A percentile compares a stretch with the other conserved stretches of the same genome.
phyloP scores from a whole-genome alignment of 2,329 filamentous ascomycete species.

The Cryphonectria carpinicola region DNA sequence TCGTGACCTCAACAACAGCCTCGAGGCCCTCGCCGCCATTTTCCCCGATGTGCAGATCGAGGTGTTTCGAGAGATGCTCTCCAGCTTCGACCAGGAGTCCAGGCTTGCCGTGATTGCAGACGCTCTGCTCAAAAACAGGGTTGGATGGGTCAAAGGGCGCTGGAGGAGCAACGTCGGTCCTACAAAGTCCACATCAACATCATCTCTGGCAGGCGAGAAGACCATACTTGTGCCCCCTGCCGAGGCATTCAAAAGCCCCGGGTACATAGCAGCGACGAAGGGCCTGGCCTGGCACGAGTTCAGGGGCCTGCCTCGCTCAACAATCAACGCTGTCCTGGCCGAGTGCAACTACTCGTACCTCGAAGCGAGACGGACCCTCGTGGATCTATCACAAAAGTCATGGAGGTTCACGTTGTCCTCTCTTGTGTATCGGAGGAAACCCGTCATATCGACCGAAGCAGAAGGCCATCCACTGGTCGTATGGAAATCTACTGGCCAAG shows the following conservation, averaged over 20 bases:
- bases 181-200: slow-evolving; percentile 27
- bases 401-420: slow-evolving; percentile 77
- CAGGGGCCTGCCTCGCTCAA: slow-evolving; percentile 71
- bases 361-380: slow-evolving; percentile 69
- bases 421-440: slow-evolving; percentile 66
- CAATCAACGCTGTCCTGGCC: slow-evolving; percentile 77
- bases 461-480: slow-evolving; percentile 66
- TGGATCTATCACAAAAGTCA: slow-evolving; percentile 70
- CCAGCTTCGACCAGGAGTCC: slow-evolving; percentile 75
- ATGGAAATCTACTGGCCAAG: slow-evolving; percentile 61
- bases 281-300: slow-evolving; percentile 75
- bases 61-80: slow-evolving; percentile 81
- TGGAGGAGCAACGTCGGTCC: slow-evolving; percentile 53
- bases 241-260: slow-evolving; percentile 69
- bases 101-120: slow-evolving; percentile 78
- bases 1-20: slow-evolving; percentile 69
- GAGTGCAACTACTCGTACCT: slow-evolving; percentile 82
- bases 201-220: not conserved
- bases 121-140: slow-evolving; percentile 72
- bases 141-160: slow-evolving; percentile 71
- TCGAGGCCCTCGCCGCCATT: slow-evolving; percentile 69
- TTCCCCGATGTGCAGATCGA: slow-evolving; percentile 83
- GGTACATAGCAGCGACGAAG: slow-evolving; percentile 72
- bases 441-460: slow-evolving; percentile 55
- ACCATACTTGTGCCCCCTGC: slow-evolving; percentile 51